Conservation (phyloP, 192 early-diverging fungal genomes). For the Obelidium mucronatum region DNA sequence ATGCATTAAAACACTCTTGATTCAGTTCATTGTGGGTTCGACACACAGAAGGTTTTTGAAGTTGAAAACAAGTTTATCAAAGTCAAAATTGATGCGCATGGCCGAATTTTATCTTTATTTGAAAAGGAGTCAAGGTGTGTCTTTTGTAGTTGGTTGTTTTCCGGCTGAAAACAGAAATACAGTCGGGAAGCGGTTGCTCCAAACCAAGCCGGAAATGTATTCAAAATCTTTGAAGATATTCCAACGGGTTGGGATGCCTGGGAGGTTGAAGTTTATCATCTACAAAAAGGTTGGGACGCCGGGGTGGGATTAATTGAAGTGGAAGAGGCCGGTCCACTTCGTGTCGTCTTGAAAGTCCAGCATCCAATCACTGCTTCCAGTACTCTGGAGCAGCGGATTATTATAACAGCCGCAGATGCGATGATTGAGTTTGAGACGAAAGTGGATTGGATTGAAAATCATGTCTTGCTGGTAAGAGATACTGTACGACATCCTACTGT, state of each 20-base stretch:
- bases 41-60: slow-evolving; percentile 49
- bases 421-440: slow-evolving; percentile 88
- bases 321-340: slow-evolving; percentile 80
- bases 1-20: too few relatives aligned
- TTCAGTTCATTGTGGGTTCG: too few relatives aligned
- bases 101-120: slow-evolving; percentile 72
- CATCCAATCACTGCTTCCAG: slow-evolving; percentile 71
- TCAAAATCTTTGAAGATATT: slow-evolving; percentile 87
- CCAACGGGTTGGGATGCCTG: slow-evolving; percentile 87
- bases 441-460: slow-evolving; percentile 93
- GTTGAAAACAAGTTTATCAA: slow-evolving; percentile 80
- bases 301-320: slow-evolving; percentile 66
- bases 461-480: slow-evolving; percentile 71
- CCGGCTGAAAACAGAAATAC: not conserved
- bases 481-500: not conserved
- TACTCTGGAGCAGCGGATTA: slow-evolving; percentile 77
- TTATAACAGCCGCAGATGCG: slow-evolving; percentile 76
- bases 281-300: slow-evolving; percentile 79
- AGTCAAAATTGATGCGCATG: slow-evolving; percentile 74
- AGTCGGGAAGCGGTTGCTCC: slow-evolving; percentile 62
- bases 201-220: slow-evolving; percentile 72
- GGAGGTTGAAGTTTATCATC: slow-evolving; percentile 90
- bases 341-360: slow-evolving; percentile 74
- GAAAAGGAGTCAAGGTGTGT: slow-evolving; percentile 67
- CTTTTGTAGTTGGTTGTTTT: not conserved